A percentile compares a stretch with the other conserved stretches of the same genome.
Evolutionary conservation across 1,284 basidiomycete species (phyloP).

Genomic region (Apiotrichum veenhuisii): DNA sequence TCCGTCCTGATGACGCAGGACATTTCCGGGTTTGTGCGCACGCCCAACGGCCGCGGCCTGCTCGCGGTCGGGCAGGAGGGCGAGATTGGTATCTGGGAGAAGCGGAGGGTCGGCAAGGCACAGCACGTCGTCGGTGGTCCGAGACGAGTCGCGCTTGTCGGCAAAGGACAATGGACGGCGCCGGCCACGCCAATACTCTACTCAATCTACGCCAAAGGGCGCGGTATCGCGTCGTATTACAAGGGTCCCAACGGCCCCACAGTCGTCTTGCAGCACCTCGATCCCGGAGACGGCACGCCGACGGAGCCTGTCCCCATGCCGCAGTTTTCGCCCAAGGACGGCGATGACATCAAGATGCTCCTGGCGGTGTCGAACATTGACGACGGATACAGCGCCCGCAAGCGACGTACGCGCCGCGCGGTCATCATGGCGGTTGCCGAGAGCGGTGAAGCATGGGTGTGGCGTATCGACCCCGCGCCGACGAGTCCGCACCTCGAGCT

Average conservation of each 20-base stretch:
- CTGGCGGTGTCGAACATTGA: conserved; percentile 49
- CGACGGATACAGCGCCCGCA: conserved; percentile 40
- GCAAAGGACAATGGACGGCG: conserved; percentile 39
- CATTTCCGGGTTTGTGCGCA: conserved; percentile 40
- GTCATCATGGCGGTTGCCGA: conserved; percentile 41
- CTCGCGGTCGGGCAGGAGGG: conserved; percentile 35
- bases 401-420: conserved; percentile 36
- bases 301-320: conserved; percentile 32
- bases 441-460: conserved; percentile 43
- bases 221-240: conserved; percentile 42
- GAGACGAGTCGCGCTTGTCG: conserved; percentile 24
- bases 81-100: conserved; percentile 43
- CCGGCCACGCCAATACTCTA: conserved; percentile 17
- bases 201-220: conserved; percentile 46
- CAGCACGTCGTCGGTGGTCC: conserved; percentile 8
- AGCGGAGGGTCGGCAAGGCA: conserved; percentile 32
- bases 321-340: conserved; percentile 29
- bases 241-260: conserved; percentile 11
- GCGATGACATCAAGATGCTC: conserved; percentile 39
- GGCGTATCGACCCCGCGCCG: conserved; percentile 35
- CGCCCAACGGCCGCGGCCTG: conserved; percentile 47
- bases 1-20: conserved; percentile 29
- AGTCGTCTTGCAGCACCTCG: conserved; percentile 42
- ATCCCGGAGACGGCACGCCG: conserved; percentile 24
- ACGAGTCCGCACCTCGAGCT: conserved; percentile 13